A percentile compares a stretch with the other conserved stretches of the same genome.
phyloP scores from a whole-genome alignment of 169 alveolate genomes.

The Plasmodium inui region DNA sequence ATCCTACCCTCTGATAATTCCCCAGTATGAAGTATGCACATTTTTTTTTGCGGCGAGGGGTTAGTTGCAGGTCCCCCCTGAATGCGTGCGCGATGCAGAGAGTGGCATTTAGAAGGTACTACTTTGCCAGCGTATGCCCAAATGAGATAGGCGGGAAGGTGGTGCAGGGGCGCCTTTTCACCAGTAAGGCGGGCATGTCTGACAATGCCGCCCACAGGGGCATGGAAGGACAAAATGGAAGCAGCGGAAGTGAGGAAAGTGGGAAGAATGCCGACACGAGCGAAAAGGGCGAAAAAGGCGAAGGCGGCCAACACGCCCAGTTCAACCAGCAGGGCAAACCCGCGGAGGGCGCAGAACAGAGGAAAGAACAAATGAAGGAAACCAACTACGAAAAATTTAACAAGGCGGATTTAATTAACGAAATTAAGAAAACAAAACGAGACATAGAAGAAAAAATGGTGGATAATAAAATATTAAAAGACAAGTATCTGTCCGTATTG shows the following conservation, averaged over 20 bases:
- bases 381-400: slow-evolving; percentile 34
- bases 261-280: neutral
- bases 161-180: neutral
- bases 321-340: neutral
- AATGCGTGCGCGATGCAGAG: neutral
- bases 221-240: slow-evolving; percentile 6
- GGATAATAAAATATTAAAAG: slow-evolving; percentile 79
- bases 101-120: neutral
- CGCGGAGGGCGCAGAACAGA: slow-evolving; percentile 19
- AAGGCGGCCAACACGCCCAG: neutral
- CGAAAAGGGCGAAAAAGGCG: neutral
- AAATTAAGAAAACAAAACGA: slow-evolving; percentile 55
- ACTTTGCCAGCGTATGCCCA: neutral
- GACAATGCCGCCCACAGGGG: neutral
- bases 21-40: slow-evolving; percentile 34
- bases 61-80: slow-evolving; percentile 10
- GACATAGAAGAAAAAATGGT: slow-evolving; percentile 79
- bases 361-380: slow-evolving; percentile 7
- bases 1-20: neutral
- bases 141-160: neutral
- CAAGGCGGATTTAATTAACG: slow-evolving; percentile 55
- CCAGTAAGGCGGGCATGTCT: slow-evolving; percentile 18
- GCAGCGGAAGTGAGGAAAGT: neutral
- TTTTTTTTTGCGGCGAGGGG: slow-evolving; percentile 21
- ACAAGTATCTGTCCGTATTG: slow-evolving; percentile 83